Base-by-base conservation (phyloP, 805 yeast species). In the Cyberlindnera sargentensis region DNA sequence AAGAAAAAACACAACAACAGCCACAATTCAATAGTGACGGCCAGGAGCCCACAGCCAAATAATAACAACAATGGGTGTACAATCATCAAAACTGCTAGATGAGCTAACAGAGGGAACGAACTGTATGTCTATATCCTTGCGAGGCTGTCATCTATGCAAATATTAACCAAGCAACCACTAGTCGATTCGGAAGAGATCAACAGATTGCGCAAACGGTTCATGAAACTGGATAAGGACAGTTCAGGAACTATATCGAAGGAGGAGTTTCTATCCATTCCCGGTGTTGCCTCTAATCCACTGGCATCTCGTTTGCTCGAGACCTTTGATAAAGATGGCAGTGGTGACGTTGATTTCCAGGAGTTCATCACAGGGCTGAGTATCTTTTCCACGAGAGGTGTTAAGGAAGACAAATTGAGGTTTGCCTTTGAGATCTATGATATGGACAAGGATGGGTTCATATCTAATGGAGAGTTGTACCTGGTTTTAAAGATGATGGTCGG, bases 401-500 rank as follows among this genome's bases (percentile, higher is more conserved):
- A 79, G 39, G 82, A 80, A 43, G 97, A 88, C 52, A 91, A 89
- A 63, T 72, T 91, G 46, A 72, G 71, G 58, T 93, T 95, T 68
- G 93, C 96, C 8, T 93, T 93, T 66, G 85, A 82, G 57, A 88
- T 93, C 20, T 93, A 93, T 60, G 99, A 93, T 60, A 88, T 93
- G 49, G 99, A 93, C 64, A 74, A 88, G 44, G 99, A 93, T 61
- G 99, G 99, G 0, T 89, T 59, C 60, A 87, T 93, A 32, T 90
- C 97, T 3, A 91, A 91, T 60, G 99, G 99, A 25, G 99, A 93
- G 65, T 64, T 93, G 44, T 93, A 83, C 57, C 72, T 91, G 34
- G 98, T 93, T 34, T 70, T 93, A 67, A 86, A 93, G 64, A 85
- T 87, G 78, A 93, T 93, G 99, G 99, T 95, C 27, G 99, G 98